Percentiles rank a stretch among this genome's conserved stretches.
Evolutionary conservation across 2,329 filamentous ascomycete genomes (phyloP).

Genomic region (Nemania bipapillata): DNA sequence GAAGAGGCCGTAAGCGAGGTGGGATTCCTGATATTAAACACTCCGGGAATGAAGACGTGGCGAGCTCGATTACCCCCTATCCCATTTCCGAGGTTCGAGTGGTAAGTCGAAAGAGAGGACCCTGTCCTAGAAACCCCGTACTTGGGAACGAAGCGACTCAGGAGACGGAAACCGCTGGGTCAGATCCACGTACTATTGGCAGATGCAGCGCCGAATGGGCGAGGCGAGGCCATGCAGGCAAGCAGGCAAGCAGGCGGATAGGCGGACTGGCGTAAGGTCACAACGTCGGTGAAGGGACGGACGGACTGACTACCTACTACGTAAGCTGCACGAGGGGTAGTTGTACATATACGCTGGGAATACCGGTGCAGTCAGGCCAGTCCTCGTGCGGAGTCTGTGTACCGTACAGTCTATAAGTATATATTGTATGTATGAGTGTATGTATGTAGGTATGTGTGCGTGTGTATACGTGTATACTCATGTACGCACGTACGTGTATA

Average conservation of each 20-base stretch:
- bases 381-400: slow-evolving; percentile 25
- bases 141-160: slow-evolving; percentile 5
- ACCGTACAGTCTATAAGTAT: background rate
- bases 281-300: slow-evolving; percentile 21
- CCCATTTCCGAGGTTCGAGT: slow-evolving; percentile 10
- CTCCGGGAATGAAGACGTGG: background rate
- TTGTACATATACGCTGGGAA: slow-evolving; percentile 12
- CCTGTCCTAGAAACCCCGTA: slow-evolving; percentile 4
- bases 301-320: slow-evolving; percentile 6
- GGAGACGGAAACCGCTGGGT: background rate
- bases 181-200: slow-evolving; percentile 9
- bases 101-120: slow-evolving; percentile 5
- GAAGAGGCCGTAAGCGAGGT: background rate
- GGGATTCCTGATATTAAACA: background rate
- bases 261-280: slow-evolving; percentile 22
- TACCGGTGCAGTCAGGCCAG: slow-evolving; percentile 1
- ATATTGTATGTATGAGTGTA: background rate
- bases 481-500: background rate
- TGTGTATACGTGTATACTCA: background rate
- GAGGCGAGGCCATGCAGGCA: slow-evolving; percentile 12
- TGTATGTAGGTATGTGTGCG: background rate
- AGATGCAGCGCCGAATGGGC: slow-evolving; percentile 11
- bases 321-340: slow-evolving; percentile 28
- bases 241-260: background rate
- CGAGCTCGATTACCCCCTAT: slow-evolving; percentile 5